Base-by-base conservation (phyloP, 306 rosid genomes). In the Ammopiptanthus mongolicus region DNA sequence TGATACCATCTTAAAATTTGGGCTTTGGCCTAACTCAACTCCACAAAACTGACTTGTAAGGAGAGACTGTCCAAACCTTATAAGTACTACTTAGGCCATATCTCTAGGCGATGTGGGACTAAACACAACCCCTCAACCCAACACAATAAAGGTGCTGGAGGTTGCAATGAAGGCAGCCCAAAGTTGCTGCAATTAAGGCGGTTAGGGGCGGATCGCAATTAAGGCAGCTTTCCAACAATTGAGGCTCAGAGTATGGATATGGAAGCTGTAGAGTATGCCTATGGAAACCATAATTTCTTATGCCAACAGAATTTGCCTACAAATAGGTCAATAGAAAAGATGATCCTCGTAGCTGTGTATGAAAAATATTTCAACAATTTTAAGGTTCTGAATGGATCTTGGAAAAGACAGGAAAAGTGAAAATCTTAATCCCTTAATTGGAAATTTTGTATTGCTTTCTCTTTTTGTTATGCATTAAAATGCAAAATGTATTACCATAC, bases 231-330 rank as follows among this genome's bases (percentile, higher is more conserved):
- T n/a, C n/a, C n/a, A n/a, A n/a, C n/a, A n/a, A n/a, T n/a, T 93
- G 98, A 18, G 85, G 83, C 74, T 83, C 88, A 2, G 94, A 41
- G 84, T 93, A 93, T 10, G 90, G 87, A 68, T 0, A 48, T 90
- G 57, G 90, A 93, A 93, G 92, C 98, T 93, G 34, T 83, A 34
- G 46, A 93, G 42, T 79, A 93, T 62, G 78, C 98, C 98, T 4
- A 87, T 0, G 66, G 52, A 86, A 70, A 90, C 96, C 82, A 93
- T 55, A 53, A 93, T 71, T 83, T 93, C 92, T 22, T 96, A 90
- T 47, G 72, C 90, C 86, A 93, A 50, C 53, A 93, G 78, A 74
- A 93, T 90, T 90, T 90, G 96, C 91, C 97, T 92, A 84, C 91
- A 83, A 70, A 73, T 28, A 69, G 23, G 58, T 48, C 61, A 48